Evolutionary conservation across 2,329 filamentous ascomycete species (phyloP).

Genomic region (Botryotinia globosa): DNA sequence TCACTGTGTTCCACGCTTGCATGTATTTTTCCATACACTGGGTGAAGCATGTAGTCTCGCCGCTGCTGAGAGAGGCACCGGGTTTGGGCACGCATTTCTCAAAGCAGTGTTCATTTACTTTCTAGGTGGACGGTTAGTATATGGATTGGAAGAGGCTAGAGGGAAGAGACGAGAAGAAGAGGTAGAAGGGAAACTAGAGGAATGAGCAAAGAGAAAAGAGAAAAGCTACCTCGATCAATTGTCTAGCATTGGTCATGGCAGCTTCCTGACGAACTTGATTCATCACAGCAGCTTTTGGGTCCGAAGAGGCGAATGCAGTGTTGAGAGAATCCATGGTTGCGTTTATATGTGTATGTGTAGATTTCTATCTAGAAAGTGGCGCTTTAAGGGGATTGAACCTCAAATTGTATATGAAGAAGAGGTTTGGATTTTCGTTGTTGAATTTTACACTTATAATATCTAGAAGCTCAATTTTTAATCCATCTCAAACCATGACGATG

Average conservation of each 20-base stretch:
- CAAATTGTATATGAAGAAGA: neutral
- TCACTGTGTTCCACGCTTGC: slow-evolving; percentile 72
- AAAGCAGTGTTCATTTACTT: slow-evolving; percentile 80
- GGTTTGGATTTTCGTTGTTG: neutral
- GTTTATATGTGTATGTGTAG: neutral
- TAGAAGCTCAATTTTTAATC: neutral
- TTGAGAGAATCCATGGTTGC: slow-evolving; percentile 15
- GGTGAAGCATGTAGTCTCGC: slow-evolving; percentile 69
- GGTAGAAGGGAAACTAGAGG: no score
- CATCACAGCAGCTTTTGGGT: slow-evolving; percentile 46
- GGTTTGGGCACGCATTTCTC: slow-evolving; percentile 72
- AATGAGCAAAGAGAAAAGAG: neutral
- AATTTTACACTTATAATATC: neutral
- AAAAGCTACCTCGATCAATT: slow-evolving; percentile 62
- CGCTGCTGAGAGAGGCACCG: slow-evolving; percentile 57
- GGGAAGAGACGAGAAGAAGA: no score
- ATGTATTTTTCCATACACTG: slow-evolving; percentile 86
- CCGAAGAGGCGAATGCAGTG: slow-evolving; percentile 21
- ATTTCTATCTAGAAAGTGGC: neutral
- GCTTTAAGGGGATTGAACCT: neutral
- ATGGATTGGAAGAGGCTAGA: slow-evolving; percentile 39
- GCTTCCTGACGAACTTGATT: slow-evolving; percentile 56
- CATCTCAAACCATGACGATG: neutral
- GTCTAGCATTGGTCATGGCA: slow-evolving; percentile 64
- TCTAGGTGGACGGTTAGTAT: slow-evolving; percentile 53